Conservation (phyloP, 306 rosid genomes). For the Crotalaria pallida region DNA sequence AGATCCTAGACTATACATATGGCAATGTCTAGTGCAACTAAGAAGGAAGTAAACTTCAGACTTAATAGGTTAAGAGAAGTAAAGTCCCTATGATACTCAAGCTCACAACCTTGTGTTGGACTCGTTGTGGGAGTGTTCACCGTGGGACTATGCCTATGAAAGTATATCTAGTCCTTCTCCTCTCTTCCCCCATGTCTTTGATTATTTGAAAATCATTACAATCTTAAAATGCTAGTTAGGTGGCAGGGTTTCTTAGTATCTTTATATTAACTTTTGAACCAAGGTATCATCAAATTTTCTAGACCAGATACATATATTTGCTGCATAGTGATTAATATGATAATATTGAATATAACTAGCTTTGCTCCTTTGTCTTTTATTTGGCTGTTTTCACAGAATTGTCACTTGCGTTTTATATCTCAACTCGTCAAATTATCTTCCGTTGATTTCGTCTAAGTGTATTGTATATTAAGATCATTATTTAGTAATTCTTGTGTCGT, state of each 20-base stretch:
- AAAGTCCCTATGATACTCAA: not conserved
- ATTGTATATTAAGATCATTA: not conserved
- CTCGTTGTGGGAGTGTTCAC: not conserved
- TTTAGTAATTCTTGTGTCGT: not conserved
- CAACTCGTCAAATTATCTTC: not conserved
- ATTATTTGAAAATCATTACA: constrained; percentile 1
- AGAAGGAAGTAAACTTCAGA: not conserved
- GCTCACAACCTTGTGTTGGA: not conserved
- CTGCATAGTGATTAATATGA: not conserved
- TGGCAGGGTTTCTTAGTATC: constrained; percentile 1
- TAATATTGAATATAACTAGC: not conserved
- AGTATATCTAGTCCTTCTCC: constrained; percentile 9
- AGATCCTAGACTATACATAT: not conserved
- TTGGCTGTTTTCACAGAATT: not conserved
- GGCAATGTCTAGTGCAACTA: constrained; percentile 7
- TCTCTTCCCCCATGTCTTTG: not conserved
- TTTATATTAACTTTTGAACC: constrained; percentile 12
- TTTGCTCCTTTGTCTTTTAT: not conserved
- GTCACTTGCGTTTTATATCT: not conserved
- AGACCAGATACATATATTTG: not conserved
- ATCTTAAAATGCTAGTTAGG: not conserved
- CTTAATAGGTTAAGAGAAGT: constrained; percentile 15
- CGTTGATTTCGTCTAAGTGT: not conserved
- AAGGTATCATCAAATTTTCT: not conserved
- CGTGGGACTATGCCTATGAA: not conserved